Evolutionary conservation across 371 early-diverging fungal species (phyloP).

Genomic region (Mortierella sp.): DNA sequence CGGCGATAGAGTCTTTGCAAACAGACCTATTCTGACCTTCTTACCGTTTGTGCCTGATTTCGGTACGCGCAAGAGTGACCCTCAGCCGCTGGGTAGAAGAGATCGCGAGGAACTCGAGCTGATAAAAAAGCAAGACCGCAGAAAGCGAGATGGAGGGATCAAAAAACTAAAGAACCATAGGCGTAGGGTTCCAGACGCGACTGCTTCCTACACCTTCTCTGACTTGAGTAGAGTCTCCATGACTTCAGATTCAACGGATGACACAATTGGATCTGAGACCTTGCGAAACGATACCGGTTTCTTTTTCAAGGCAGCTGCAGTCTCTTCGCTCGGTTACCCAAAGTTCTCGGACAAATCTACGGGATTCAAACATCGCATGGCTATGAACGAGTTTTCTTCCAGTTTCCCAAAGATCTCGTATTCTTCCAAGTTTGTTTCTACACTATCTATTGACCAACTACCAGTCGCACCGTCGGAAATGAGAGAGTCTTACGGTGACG

Average conservation of each 20-base stretch:
- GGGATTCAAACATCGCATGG: too few species aligned
- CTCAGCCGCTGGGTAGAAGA: slow-evolving; percentile 24
- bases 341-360: background rate
- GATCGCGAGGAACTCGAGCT: slow-evolving; percentile 37
- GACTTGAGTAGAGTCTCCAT: background rate
- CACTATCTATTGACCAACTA: too few species aligned
- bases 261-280: background rate
- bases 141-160: background rate
- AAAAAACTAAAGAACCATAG: background rate
- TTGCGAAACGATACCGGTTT: background rate
- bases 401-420: too few species aligned
- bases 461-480: too few species aligned
- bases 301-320: slow-evolving; percentile 9
- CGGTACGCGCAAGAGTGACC: slow-evolving; percentile 27
- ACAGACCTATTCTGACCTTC: slow-evolving; percentile 29
- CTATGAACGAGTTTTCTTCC: too few species aligned
- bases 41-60: slow-evolving; percentile 30
- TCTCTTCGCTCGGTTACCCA: background rate
- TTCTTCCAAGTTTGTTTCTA: too few species aligned
- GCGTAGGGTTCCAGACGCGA: background rate
- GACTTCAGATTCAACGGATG: background rate
- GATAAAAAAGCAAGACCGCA: background rate
- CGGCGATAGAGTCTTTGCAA: slow-evolving; percentile 32
- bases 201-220: background rate
- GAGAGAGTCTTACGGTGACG: too few species aligned